A percentile compares a stretch with the other conserved stretches of the same genome.
phyloP scores from a whole-genome alignment of 2,329 filamentous ascomycete genomes.

The Dactylella cylindrospora region DNA sequence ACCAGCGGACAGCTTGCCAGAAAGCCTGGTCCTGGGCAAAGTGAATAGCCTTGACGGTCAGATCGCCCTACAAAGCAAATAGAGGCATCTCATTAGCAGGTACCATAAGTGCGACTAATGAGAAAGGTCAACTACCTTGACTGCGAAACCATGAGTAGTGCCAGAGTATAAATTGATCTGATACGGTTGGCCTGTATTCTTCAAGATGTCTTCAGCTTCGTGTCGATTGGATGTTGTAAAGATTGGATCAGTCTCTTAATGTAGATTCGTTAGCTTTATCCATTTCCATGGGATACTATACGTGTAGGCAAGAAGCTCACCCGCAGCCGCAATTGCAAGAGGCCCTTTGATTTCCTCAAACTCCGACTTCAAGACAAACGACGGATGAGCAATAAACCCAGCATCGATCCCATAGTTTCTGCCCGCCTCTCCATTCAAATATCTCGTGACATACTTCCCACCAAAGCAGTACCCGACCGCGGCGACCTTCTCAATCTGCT shows the following conservation, averaged over 20 bases:
- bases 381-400: conserved; percentile 67
- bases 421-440: conserved; percentile 56
- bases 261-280: conserved; percentile 6
- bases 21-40: conserved; percentile 83
- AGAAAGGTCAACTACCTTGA: conserved; percentile 58
- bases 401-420: conserved; percentile 55
- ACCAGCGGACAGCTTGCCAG: conserved; percentile 74
- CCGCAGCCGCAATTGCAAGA: conserved; percentile 64
- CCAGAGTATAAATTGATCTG: conserved; percentile 76
- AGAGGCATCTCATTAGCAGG: neutral
- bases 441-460: conserved; percentile 61
- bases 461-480: conserved; percentile 68
- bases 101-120: conserved; percentile 47
- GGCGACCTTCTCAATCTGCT: conserved; percentile 55
- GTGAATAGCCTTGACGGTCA: neutral
- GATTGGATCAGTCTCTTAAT: conserved; percentile 61
- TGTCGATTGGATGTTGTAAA: conserved; percentile 61
- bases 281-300: conserved; percentile 4
- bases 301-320: conserved; percentile 50
- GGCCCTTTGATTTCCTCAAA: conserved; percentile 61
- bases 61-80: neutral
- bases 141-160: conserved; percentile 73
- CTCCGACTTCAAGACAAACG: conserved; percentile 63
- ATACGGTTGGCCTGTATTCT: conserved; percentile 60
- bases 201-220: conserved; percentile 63